Base-by-base conservation (phyloP, 2,329 filamentous ascomycete genomes). In the Diaporthe caulivora region DNA sequence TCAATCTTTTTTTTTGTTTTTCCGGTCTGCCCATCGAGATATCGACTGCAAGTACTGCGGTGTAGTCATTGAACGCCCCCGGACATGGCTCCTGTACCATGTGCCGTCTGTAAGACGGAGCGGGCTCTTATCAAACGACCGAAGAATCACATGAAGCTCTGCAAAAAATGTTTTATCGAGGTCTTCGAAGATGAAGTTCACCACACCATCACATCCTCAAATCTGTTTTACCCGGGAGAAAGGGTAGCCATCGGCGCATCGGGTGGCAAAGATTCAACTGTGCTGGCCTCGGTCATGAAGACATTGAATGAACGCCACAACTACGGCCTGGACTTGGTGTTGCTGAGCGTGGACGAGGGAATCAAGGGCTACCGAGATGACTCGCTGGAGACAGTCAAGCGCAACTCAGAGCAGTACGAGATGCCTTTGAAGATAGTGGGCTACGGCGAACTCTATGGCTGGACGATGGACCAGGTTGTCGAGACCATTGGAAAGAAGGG, bases 401-500 rank as follows among this genome's bases (percentile, higher is more conserved):
- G 96, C 74, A 98, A 99, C 82, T 94, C 95, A 0, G 82, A 90
- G 17, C 95, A 98, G 82, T 98, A 98, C 83, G 91, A 93, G 1
- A 97, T 99, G 93, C 91, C 94, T 0, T 86, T 99, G 64, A 94
- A 95, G 78, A 97, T 99, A 72, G 91, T 99, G 65, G 95, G 96
- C 65, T 99, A 99, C 79, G 93, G 92, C 70, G 94, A 98, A 79
- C 87, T 99, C 13, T 99, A 99, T 81, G 97, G 96, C 11, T 99
- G 97, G 97, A 98, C 95, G 1, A 99, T 99, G 97, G 97, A 99
- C 80, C 95, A 98, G 80, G 97, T 99, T 13, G 97, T 99, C 5
- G 94, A 95, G 79, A 94, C 96, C 62, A 94, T 99, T 67, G 97
- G 97, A 18, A 98, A 98, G 86, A 98, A 98, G 83, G 95, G 96